Conservation (phyloP, 106 monocot species). For the Agapanthus africanus region DNA sequence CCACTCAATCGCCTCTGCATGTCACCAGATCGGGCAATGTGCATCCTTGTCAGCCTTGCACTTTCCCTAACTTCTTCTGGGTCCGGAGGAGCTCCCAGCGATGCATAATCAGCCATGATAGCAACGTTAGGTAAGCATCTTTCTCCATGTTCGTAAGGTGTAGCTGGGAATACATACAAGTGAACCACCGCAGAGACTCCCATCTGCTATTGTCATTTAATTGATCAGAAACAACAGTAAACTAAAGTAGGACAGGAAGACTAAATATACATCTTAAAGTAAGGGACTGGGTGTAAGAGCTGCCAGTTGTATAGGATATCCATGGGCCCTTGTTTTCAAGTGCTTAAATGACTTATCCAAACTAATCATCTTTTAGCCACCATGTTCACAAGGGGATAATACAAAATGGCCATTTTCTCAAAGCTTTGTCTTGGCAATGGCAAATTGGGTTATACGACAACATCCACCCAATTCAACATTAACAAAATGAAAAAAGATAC, state of each 20-base stretch:
- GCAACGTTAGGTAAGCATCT: constrained; percentile 71
- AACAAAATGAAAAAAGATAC: too few species aligned
- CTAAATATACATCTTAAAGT: not conserved
- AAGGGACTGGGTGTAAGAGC: not conserved
- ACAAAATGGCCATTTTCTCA: too few species aligned
- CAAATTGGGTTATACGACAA: too few species aligned
- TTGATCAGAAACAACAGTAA: too few species aligned
- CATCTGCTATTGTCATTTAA: constrained; percentile 74
- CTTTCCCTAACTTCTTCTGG: constrained; percentile 82
- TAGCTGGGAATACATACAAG: constrained; percentile 80
- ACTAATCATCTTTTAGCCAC: not conserved
- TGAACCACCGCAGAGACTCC: constrained; percentile 88
- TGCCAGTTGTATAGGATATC: not conserved
- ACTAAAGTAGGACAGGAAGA: too few species aligned
- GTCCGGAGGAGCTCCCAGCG: constrained; percentile 75
- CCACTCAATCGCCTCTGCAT: constrained; percentile 43
- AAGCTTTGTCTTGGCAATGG: too few species aligned
- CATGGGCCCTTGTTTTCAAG: not conserved
- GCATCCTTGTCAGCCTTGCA: constrained; percentile 46
- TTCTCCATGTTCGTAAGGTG: constrained; percentile 75
- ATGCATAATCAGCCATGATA: constrained; percentile 88
- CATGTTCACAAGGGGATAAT: too few species aligned
- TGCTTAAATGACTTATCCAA: not conserved
- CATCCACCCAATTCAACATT: too few species aligned
- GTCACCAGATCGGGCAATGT: constrained; percentile 36